Evolutionary conservation across 345 rosid species (phyloP), one percentile per base, ranked within the genome.

Genomic region (Citrus hindsii): DNA sequence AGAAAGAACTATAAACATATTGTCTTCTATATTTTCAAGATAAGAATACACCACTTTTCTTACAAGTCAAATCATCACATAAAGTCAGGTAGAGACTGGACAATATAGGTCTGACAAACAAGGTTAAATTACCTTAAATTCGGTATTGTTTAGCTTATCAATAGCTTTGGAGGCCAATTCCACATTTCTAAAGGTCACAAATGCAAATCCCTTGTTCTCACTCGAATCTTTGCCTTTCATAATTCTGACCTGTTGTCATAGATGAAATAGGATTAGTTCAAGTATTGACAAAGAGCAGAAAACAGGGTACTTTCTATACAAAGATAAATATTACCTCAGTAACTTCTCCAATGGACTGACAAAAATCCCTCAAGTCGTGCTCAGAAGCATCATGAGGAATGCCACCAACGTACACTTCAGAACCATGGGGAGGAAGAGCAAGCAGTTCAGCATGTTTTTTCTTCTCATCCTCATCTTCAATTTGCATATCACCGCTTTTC

Each of bases 91-190:
- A 32, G 46, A 64, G 71, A 75, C 71, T 58, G 0, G 22, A 60
- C 18, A 75, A 14, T 73, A 76, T 35, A 42, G 64, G 6, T 27
- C 63, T 40, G 56, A 66, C 25, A 21, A 18, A 51, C 13, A 79
- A 53, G 74, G 75, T 28, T 28, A 69, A 18, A 21, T 78, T 64
- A 92, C 96, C 93, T 90, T 87, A 82, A 92, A 86, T 65, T 87
- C 92, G 38, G 86, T 33, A 83, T 84, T 84, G 80, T 92, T 84
- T 61, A 92, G 83, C 84, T 87, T 85, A 60, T 84, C 84, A 62
- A 90, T 87, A 64, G 96, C 96, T 81, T 79, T 87, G 21, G 88
- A 83, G 76, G 93, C 96, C 83, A 87, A 82, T 38, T 92, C 93
- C 25, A 84, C 84, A 67, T 71, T 87, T 85, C 86, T 86, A 77